Evolutionary conservation across 495 filamentous ascomycete genomes (phyloP).

Genomic region (Apiosordaria backusii): DNA sequence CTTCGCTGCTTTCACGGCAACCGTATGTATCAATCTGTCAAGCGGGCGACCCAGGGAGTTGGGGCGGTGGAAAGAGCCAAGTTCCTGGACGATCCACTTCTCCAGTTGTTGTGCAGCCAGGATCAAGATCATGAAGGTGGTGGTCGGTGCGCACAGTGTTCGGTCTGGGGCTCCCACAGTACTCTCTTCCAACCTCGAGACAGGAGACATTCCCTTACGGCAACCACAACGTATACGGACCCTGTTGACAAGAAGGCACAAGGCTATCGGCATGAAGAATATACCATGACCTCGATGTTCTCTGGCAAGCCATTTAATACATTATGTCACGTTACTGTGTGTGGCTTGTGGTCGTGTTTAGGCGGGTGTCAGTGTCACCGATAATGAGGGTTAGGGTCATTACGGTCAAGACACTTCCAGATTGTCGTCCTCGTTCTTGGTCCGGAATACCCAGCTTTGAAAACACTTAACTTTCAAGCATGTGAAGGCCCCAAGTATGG

Average conservation of each 20-base stretch:
- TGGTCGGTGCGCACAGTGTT: neutral
- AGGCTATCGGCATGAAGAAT: neutral
- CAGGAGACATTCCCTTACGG: neutral
- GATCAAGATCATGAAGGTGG: neutral
- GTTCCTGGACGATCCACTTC: constrained; percentile 3
- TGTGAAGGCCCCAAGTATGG: no score
- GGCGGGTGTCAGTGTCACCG: neutral
- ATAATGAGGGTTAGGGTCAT: neutral
- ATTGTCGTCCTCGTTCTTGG: no score
- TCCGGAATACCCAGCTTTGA: no score
- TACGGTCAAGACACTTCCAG: no score
- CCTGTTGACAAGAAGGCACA: neutral
- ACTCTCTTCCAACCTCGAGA: neutral
- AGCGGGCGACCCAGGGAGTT: neutral
- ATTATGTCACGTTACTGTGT: neutral
- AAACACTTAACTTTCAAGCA: no score
- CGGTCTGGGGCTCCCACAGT: neutral
- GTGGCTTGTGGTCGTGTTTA: no score
- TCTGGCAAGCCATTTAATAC: neutral
- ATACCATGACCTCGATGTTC: neutral
- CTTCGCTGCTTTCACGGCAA: neutral
- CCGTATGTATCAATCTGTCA: neutral
- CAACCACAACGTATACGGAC: neutral
- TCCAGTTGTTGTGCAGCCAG: neutral
- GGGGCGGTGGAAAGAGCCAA: neutral